Evolutionary conservation across 345 rosid species (phyloP).

Genomic region (Syzygium aromaticum): DNA sequence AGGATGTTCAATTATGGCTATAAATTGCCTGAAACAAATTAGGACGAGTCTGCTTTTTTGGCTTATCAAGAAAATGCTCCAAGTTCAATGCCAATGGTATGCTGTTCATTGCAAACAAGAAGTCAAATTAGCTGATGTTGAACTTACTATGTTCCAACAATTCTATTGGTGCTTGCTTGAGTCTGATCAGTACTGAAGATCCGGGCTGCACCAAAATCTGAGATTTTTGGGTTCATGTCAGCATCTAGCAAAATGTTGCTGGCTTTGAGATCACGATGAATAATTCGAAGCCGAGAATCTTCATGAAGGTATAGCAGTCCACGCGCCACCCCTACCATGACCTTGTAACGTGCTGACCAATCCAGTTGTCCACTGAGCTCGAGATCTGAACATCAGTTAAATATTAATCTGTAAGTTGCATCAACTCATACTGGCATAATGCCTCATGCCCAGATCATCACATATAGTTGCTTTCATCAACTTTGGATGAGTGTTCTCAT

Average conservation of each 20-base stretch:
- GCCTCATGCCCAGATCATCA: not conserved
- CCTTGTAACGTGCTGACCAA: constrained; percentile 37
- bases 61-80: not conserved
- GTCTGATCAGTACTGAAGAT: constrained; percentile 29
- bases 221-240: constrained; percentile 52
- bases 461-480: not conserved
- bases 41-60: not conserved
- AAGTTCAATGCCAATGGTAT: not conserved
- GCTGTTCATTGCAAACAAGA: not conserved
- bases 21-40: not conserved
- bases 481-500: not conserved
- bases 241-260: constrained; percentile 46
- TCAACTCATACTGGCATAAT: not conserved
- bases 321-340: constrained; percentile 17
- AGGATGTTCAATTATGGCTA: not conserved
- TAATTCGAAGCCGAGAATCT: constrained; percentile 48
- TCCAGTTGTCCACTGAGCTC: constrained; percentile 19
- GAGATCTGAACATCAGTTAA: constrained; percentile 14
- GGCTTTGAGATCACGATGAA: constrained; percentile 58
- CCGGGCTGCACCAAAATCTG: constrained; percentile 63
- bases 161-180: constrained; percentile 23
- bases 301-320: constrained; percentile 32
- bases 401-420: not conserved
- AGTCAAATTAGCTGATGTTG: not conserved
- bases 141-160: constrained; percentile 56